These are phyloP conservation scores for Choiromyces venosus DNA, from an alignment of 495 filamentous ascomycete genomes.

Conservation along the genomic window DNA sequence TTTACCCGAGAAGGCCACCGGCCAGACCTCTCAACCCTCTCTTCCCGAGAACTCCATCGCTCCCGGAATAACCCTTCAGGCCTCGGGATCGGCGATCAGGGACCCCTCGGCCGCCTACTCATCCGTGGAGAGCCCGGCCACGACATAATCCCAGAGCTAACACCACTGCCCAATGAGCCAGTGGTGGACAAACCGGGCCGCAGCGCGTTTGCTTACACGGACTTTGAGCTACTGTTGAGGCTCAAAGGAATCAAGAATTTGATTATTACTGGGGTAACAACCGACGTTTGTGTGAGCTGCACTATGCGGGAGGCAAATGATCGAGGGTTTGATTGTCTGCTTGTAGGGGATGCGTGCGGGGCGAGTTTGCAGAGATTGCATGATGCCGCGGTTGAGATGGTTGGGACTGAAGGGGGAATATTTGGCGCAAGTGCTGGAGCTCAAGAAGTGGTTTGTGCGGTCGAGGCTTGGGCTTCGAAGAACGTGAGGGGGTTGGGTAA, in stretches of 20 bases:
- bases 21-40: conserved; percentile 56
- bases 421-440: conserved; percentile 52
- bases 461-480: conserved; percentile 39
- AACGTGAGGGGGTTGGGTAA: not conserved
- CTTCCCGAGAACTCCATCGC: conserved; percentile 53
- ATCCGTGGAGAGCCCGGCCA: conserved; percentile 62
- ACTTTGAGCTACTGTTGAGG: conserved; percentile 57
- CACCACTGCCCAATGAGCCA: conserved; percentile 53
- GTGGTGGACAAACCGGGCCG: conserved; percentile 65
- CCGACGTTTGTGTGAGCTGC: conserved; percentile 62
- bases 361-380: conserved; percentile 51
- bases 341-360: conserved; percentile 53
- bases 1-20: conserved; percentile 66
- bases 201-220: conserved; percentile 62
- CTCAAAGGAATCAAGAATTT: conserved; percentile 58
- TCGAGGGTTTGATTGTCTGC: conserved; percentile 58
- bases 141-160: conserved; percentile 57
- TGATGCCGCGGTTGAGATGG: conserved; percentile 49
- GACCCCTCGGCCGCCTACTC: conserved; percentile 59
- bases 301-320: conserved; percentile 67
- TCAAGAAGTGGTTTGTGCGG: conserved; percentile 50
- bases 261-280: conserved; percentile 61
- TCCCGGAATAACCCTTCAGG: conserved; percentile 53
- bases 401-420: conserved; percentile 57
- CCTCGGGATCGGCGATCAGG: conserved; percentile 56